These are phyloP conservation scores for Alternaria solani DNA, from an alignment of 2,329 filamentous ascomycete genomes.

Conservation along the genomic window DNA sequence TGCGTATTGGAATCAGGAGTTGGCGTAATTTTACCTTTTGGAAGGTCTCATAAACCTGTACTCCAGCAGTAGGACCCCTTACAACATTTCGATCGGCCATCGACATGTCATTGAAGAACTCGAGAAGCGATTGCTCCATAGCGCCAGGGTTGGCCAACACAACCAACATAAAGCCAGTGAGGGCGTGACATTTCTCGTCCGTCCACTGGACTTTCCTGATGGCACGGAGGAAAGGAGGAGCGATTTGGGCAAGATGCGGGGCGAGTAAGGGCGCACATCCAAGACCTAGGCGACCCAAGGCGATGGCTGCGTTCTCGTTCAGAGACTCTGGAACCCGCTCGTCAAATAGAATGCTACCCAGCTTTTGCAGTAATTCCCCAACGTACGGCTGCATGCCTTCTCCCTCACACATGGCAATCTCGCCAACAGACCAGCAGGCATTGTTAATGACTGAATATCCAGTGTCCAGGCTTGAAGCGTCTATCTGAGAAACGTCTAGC, in stretches of 20 bases:
- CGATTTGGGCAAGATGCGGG: conserved; percentile 80
- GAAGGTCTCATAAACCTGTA: conserved; percentile 75
- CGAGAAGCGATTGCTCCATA: conserved; percentile 83
- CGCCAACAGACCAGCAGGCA: conserved; percentile 94
- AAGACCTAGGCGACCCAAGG: conserved; percentile 85
- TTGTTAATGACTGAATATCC: conserved; percentile 97
- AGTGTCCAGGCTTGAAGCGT: conserved; percentile 80
- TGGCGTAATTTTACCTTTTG: conserved; percentile 59
- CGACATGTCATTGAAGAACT: conserved; percentile 86
- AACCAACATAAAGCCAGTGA: conserved; percentile 86
- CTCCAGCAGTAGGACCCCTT: conserved; percentile 63
- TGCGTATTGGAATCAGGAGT: background rate
- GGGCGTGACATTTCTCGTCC: conserved; percentile 92
- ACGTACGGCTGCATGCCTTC: conserved; percentile 78
- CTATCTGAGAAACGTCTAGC: conserved; percentile 75
- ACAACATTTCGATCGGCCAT: conserved; percentile 66
- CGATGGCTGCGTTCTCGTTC: conserved; percentile 92
- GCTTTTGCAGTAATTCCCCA: conserved; percentile 76
- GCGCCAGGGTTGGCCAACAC: conserved; percentile 88
- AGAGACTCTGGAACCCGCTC: conserved; percentile 85
- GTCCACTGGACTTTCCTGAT: conserved; percentile 88
- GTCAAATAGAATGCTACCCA: conserved; percentile 84
- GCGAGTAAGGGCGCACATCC: conserved; percentile 79
- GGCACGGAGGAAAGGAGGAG: conserved; percentile 78
- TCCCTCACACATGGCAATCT: conserved; percentile 83